Percentiles rank a stretch among this genome's conserved stretches.
These are phyloP conservation scores for Scenedesmus sp. DNA, from an alignment of 163 green algal species.

Conservation along the genomic window DNA sequence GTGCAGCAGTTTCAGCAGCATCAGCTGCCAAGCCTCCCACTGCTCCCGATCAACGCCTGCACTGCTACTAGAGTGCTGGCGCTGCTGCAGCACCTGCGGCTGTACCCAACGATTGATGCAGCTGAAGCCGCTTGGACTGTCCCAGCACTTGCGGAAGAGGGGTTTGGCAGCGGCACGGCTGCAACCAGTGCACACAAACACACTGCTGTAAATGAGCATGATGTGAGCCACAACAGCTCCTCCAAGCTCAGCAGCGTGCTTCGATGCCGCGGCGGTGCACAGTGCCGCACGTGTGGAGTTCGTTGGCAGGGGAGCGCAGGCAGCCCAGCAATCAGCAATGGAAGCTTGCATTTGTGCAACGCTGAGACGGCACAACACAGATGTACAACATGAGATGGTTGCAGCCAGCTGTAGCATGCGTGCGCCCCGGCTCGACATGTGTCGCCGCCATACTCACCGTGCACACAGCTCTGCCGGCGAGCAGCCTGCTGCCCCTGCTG, in stretches of 20 bases:
- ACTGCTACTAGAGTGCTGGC: neutral
- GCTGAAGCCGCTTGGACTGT: neutral
- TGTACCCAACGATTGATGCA: too few relatives aligned
- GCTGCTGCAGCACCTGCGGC: neutral
- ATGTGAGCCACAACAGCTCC: neutral
- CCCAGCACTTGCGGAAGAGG: too few relatives aligned
- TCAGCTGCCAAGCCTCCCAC: neutral
- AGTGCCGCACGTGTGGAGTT: too few relatives aligned
- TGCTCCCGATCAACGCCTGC: neutral
- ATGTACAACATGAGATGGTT: neutral
- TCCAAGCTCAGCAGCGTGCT: neutral
- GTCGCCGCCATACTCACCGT: neutral
- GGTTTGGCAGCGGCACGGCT: neutral
- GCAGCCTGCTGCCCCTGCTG: neutral
- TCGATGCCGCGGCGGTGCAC: too few relatives aligned
- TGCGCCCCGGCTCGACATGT: neutral
- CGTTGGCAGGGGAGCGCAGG: too few relatives aligned
- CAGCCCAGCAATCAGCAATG: too few relatives aligned
- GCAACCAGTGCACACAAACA: too few relatives aligned
- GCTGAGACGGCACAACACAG: neutral
- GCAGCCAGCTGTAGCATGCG: neutral
- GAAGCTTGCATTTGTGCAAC: too few relatives aligned
- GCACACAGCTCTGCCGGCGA: neutral
- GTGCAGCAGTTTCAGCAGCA: too few relatives aligned
- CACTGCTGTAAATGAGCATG: neutral